A percentile compares a stretch with the other conserved stretches of the same genome.
These are phyloP conservation scores for Penicillium arizonense DNA, from an alignment of 495 filamentous ascomycete species.

Conservation along the genomic window DNA sequence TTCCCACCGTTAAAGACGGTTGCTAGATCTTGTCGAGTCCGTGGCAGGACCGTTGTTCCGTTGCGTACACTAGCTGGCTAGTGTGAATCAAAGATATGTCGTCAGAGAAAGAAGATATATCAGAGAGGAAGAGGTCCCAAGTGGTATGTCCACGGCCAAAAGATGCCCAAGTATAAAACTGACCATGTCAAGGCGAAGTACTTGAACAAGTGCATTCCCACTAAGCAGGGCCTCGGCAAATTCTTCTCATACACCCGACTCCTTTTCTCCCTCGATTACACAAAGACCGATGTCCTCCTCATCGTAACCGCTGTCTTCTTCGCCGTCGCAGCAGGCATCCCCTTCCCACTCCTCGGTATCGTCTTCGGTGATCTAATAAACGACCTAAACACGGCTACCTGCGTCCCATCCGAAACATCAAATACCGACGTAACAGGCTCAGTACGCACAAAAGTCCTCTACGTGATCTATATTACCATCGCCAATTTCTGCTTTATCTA, in stretches of 20 bases:
- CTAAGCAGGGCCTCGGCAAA: slow-evolving; percentile 14
- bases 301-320: slow-evolving; percentile 44
- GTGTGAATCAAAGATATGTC: too few species aligned
- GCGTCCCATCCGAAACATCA: slow-evolving; percentile 12
- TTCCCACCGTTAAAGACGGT: too few species aligned
- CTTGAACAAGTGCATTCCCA: slow-evolving; percentile 18
- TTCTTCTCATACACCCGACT: slow-evolving; percentile 26
- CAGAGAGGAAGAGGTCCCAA: neutral
- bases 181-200: neutral
- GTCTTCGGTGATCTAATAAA: slow-evolving; percentile 67
- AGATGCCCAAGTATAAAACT: neutral
- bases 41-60: too few species aligned
- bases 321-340: slow-evolving; percentile 60
- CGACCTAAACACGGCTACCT: slow-evolving; percentile 34
- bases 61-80: too few species aligned
- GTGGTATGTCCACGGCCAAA: neutral
- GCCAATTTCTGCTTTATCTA: slow-evolving; percentile 62
- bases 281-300: slow-evolving; percentile 25
- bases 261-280: slow-evolving; percentile 35
- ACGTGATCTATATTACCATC: slow-evolving; percentile 61
- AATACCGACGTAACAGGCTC: slow-evolving; percentile 15
- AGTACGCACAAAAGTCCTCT: slow-evolving; percentile 51
- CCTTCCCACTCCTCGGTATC: slow-evolving; percentile 66
- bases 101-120: neutral
- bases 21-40: too few species aligned